phyloP scores from a whole-genome alignment of 345 rosid species.

The Gossypium ekmanianum region DNA sequence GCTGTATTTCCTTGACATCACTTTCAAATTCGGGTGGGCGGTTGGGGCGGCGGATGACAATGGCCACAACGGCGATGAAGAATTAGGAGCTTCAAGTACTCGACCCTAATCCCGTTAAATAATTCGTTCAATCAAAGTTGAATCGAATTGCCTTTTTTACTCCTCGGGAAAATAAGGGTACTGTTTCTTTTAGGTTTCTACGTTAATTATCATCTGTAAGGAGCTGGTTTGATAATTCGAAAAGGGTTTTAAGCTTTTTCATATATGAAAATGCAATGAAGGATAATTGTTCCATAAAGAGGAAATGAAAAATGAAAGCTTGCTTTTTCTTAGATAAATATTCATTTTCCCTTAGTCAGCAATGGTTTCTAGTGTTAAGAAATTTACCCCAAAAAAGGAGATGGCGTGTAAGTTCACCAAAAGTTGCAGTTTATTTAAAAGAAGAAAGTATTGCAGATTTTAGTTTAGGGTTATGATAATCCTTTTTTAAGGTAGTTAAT shows the following conservation, averaged over 20 bases:
- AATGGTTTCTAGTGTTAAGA: not conserved
- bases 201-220: not conserved
- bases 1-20: constrained; percentile 65
- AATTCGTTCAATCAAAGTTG: not conserved
- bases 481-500: not conserved
- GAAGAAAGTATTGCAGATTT: not conserved
- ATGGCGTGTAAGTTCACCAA: not conserved
- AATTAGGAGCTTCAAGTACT: constrained; percentile 3
- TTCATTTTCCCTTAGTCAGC: not conserved
- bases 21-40: constrained; percentile 41
- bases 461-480: not conserved
- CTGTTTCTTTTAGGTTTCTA: not conserved
- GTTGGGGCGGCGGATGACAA: constrained; percentile 28
- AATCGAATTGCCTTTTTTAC: not conserved
- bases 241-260: not conserved
- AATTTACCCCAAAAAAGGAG: not conserved
- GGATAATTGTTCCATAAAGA: not conserved
- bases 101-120: too few relatives aligned
- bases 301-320: constrained; percentile 3
- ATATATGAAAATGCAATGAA: not conserved
- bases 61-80: constrained; percentile 25
- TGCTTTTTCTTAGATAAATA: not conserved
- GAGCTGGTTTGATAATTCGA: too few relatives aligned
- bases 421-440: too few relatives aligned
- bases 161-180: not conserved